Evolutionary conservation across 768 basidiomycete genomes (phyloP), one percentile per base, ranked within the genome.

Genomic region (Boletus coccyginus): DNA sequence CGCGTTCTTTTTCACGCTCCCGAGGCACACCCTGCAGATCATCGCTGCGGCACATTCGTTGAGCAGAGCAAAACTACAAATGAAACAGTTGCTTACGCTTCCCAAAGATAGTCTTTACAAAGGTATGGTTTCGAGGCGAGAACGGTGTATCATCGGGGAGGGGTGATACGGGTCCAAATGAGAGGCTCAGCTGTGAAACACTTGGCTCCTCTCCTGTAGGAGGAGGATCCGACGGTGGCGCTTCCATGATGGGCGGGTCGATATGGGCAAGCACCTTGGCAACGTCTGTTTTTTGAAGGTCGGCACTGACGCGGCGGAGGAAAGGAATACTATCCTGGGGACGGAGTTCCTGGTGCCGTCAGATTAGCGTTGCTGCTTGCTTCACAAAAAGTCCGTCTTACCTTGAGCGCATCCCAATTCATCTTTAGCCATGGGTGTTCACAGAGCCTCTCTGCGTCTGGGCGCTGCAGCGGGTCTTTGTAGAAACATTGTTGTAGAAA

Each of bases 321-420:
- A 97, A 97, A 11, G 96, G 96, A 36, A 98, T 91, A 66, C 92
- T 94, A 67, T 98, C 96, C 66, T 97, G 90, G 46, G 90, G 90
- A 24, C 92, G 88, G 32, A 96, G 75, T 62, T 93, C 88, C 86
- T 89, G 57, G 29, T 17, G 55, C 21, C 2, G 32, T 50, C 47
- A 57, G 19, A 31, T 62, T 7, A 48, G 52, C 29, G 21, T 29
- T 17, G 12, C 13, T 27, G 10, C 31, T 39, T 24, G 10, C 32
- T 36, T 41, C 38, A n/a, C 43, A 36, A 31, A 7, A 31, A 39
- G 31, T 27, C 13, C 12, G 3, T 59, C 77, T 50, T 65, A 92
- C 94, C 80, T 92, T 86, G 64, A 88, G 79, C n/a, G 81, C 79
- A 41, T 81, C 86, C 81, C 88, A 92, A 60, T 86, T 87, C 60